Conservation (phyloP, 1,284 basidiomycete species). For the Puccinia horiana region DNA sequence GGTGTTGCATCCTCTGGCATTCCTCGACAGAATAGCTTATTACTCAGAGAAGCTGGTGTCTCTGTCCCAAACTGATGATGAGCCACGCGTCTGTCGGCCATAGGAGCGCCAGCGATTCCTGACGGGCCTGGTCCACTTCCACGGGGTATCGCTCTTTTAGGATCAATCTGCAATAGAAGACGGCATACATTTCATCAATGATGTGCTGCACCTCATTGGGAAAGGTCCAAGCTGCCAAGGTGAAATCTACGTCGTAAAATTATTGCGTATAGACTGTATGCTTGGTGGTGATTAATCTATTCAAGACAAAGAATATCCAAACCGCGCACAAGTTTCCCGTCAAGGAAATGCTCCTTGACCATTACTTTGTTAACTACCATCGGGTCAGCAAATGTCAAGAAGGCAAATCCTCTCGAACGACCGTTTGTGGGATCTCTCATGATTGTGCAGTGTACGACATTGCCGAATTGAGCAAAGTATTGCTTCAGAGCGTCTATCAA, state of each 20-base stretch:
- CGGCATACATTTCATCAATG: background rate
- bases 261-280: background rate
- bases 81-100: slow-evolving; percentile 60
- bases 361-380: slow-evolving; percentile 85
- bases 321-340: slow-evolving; percentile 81
- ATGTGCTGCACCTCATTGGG: background rate
- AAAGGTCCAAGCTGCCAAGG: background rate
- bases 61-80: slow-evolving; percentile 85
- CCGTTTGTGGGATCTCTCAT: slow-evolving; percentile 87
- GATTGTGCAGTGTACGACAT: slow-evolving; percentile 87
- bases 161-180: slow-evolving; percentile 77
- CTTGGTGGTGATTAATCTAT: background rate
- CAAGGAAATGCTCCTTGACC: slow-evolving; percentile 81
- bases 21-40: slow-evolving; percentile 85
- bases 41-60: slow-evolving; percentile 58
- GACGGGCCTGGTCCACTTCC: slow-evolving; percentile 51
- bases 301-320: background rate
- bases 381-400: slow-evolving; percentile 84
- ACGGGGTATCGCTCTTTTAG: slow-evolving; percentile 95
- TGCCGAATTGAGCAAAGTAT: slow-evolving; percentile 86
- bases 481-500: slow-evolving; percentile 72
- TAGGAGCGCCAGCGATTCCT: slow-evolving; percentile 38
- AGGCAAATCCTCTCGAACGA: slow-evolving; percentile 88
- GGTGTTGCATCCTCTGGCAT: slow-evolving; percentile 87
- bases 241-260: background rate